Evolutionary conservation across 306 rosid genomes (phyloP).

Genomic region (Gynostemma pentaphyllum): DNA sequence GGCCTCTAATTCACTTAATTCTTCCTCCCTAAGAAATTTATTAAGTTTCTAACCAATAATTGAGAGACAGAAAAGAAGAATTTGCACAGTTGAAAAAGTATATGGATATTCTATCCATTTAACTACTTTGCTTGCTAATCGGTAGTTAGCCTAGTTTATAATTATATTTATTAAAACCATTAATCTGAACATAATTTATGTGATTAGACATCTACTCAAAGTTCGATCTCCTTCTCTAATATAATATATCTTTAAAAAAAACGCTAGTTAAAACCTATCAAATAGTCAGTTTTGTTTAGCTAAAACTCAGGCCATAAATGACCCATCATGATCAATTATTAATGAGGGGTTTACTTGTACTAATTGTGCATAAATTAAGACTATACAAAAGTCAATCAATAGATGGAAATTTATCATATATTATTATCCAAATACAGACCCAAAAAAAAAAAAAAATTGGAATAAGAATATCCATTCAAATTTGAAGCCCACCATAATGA

Average conservation of each 20-base stretch:
- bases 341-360: neutral
- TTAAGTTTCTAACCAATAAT: neutral
- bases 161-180: too few species aligned
- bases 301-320: too few species aligned
- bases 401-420: neutral
- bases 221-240: too few species aligned
- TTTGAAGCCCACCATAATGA: neutral
- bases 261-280: too few species aligned
- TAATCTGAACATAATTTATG: too few species aligned
- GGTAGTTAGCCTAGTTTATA: too few species aligned
- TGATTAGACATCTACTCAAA: too few species aligned
- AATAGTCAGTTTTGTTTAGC: too few species aligned
- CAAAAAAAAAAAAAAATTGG: neutral
- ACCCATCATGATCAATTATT: slow-evolving; percentile 5
- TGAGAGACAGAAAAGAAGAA: neutral
- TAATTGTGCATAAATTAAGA: neutral
- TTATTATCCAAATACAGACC: neutral
- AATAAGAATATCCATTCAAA: neutral
- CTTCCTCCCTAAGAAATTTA: neutral
- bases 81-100: neutral
- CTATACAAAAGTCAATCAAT: neutral
- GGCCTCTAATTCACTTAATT: neutral
- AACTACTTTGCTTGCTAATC: too few species aligned
- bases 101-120: neutral
- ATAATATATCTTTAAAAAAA: too few species aligned